phyloP scores from a whole-genome alignment of 2,329 filamentous ascomycete genomes.

The Sporothrix dimorphospora region DNA sequence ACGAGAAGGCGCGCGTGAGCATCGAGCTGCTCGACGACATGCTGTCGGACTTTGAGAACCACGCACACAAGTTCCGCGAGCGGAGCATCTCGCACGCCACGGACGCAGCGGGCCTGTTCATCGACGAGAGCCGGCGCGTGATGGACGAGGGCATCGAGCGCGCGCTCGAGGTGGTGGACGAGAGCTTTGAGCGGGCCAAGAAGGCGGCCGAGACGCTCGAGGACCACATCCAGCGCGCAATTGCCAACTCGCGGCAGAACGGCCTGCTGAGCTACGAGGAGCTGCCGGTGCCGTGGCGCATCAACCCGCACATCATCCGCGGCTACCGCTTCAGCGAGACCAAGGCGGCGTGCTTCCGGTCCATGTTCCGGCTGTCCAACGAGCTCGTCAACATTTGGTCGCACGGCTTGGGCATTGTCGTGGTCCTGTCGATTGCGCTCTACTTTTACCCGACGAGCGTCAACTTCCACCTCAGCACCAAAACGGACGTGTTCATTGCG shows the following conservation, averaged over 20 bases:
- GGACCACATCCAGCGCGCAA: conserved; percentile 80
- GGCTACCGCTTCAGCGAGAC: conserved; percentile 95
- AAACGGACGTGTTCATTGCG: conserved; percentile 86
- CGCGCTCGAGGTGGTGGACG: conserved; percentile 76
- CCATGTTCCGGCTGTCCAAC: conserved; percentile 83
- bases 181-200: conserved; percentile 79
- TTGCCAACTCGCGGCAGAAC: conserved; percentile 73
- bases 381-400: conserved; percentile 99
- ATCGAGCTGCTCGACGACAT: conserved; percentile 85
- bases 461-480: conserved; percentile 85
- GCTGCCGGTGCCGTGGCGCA: conserved; percentile 86
- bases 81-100: conserved; percentile 69
- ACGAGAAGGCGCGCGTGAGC: conserved; percentile 87
- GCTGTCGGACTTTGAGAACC: conserved; percentile 80
- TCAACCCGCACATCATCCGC: conserved; percentile 88
- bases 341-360: conserved; percentile 84
- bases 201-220: conserved; percentile 81
- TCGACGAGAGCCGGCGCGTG: conserved; percentile 78
- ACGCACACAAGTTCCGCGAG: conserved; percentile 78
- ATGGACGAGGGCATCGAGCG: conserved; percentile 78
- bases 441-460: conserved; percentile 91
- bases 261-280: conserved; percentile 89
- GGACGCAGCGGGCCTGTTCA: conserved; percentile 69
- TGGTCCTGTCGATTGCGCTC: conserved; percentile 86
- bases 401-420: conserved; percentile 83